Evolutionary conservation across 2,329 filamentous ascomycete species (phyloP).

Genomic region (Cladosporium sphaerospermum): DNA sequence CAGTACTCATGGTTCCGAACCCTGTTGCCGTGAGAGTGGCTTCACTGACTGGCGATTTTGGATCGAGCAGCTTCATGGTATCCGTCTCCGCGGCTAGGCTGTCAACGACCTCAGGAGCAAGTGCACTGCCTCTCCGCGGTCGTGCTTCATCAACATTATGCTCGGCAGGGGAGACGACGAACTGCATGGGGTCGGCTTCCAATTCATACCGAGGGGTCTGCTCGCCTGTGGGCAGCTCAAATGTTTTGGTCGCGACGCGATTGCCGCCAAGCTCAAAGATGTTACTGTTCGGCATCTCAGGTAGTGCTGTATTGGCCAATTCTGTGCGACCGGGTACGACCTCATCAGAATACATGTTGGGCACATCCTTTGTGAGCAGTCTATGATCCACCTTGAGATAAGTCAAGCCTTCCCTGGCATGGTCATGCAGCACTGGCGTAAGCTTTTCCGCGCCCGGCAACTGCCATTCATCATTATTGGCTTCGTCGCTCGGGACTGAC

Average conservation of each 20-base stretch:
- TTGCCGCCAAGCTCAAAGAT: slow-evolving; percentile 28
- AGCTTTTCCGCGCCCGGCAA: slow-evolving; percentile 50
- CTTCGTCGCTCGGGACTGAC: slow-evolving; percentile 18
- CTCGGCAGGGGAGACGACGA: slow-evolving; percentile 27
- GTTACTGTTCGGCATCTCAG: slow-evolving; percentile 14
- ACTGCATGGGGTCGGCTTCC: slow-evolving; percentile 31
- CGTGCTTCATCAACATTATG: slow-evolving; percentile 28
- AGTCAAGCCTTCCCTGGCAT: slow-evolving; percentile 37
- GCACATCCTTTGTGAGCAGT: slow-evolving; percentile 39
- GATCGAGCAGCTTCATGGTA: slow-evolving; percentile 15
- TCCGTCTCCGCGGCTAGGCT: slow-evolving; percentile 15
- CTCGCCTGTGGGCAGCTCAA: slow-evolving; percentile 23
- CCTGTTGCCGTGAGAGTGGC: slow-evolving; percentile 10
- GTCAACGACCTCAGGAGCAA: slow-evolving; percentile 43
- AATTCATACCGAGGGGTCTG: slow-evolving; percentile 31
- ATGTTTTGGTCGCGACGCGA: slow-evolving; percentile 16
- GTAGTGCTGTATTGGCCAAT: slow-evolving; percentile 22
- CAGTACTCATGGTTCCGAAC: slow-evolving; percentile 2
- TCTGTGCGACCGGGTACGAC: slow-evolving; percentile 24
- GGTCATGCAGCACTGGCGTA: slow-evolving; percentile 43
- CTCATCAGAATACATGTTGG: slow-evolving; percentile 16
- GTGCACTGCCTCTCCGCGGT: slow-evolving; percentile 36
- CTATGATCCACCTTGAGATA: slow-evolving; percentile 52
- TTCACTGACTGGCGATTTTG: slow-evolving; percentile 18
- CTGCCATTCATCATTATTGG: slow-evolving; percentile 20